A percentile compares a stretch with the other conserved stretches of the same genome.
These are phyloP conservation scores for Boechera retrofracta DNA, from an alignment of 345 rosid genomes.

Conservation along the genomic window DNA sequence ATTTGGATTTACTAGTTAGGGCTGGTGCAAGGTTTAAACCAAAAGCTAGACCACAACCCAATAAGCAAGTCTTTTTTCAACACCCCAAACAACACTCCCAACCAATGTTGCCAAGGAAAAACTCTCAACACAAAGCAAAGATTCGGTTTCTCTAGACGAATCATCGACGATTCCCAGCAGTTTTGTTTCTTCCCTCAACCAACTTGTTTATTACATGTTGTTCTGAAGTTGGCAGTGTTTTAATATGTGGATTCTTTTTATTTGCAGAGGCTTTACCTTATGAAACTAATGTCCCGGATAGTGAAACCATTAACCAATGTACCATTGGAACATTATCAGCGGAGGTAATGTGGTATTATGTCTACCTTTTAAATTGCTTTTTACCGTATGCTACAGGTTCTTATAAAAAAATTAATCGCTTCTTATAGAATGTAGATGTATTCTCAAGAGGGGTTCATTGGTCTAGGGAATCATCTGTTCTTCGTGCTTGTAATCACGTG, in stretches of 20 bases:
- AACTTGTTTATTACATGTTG: neutral
- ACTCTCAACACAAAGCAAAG: conserved; percentile 9
- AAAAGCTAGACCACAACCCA: conserved; percentile 41
- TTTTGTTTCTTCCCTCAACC: conserved; percentile 30
- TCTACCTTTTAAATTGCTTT: neutral
- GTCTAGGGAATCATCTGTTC: conserved; percentile 13
- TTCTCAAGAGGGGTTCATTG: conserved; percentile 10
- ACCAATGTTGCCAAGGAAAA: conserved; percentile 9
- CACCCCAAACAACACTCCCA: conserved; percentile 26
- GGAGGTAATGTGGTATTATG: conserved; percentile 22
- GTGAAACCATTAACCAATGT: conserved; percentile 13
- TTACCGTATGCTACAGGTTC: neutral
- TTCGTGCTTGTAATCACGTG: conserved; percentile 27
- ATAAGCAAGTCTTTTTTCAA: conserved; percentile 35
- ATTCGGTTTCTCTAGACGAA: conserved; percentile 7
- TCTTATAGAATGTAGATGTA: conserved; percentile 35
- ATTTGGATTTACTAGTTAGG: conserved; percentile 28
- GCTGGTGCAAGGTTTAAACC: conserved; percentile 49
- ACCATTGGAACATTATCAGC: conserved; percentile 12
- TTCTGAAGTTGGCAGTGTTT: neutral
- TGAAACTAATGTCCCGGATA: conserved; percentile 21
- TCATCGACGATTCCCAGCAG: conserved; percentile 15
- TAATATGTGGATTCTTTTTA: neutral
- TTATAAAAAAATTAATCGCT: neutral
- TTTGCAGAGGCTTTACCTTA: conserved; percentile 30